A percentile compares a stretch with the other conserved stretches of the same genome.
These are phyloP conservation scores for Curvularia sp. DNA, from an alignment of 2,329 filamentous ascomycete species.

Conservation along the genomic window DNA sequence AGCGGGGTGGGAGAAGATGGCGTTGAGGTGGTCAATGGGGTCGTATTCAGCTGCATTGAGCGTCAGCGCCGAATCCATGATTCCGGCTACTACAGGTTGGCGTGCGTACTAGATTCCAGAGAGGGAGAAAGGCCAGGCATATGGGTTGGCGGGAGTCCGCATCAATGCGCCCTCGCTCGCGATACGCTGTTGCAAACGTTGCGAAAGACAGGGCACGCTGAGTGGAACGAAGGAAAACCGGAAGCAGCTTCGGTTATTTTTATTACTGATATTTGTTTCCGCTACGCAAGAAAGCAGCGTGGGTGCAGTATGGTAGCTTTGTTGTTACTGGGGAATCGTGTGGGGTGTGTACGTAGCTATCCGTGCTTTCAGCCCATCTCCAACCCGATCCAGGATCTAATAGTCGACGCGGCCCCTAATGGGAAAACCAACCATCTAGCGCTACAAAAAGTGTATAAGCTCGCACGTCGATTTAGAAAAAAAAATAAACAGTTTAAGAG, in stretches of 20 bases:
- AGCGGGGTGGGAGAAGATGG: slow-evolving; percentile 89
- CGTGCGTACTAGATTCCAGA: slow-evolving; percentile 48
- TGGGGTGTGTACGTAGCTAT: slow-evolving; percentile 11
- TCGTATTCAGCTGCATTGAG: slow-evolving; percentile 77
- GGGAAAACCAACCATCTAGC: slow-evolving; percentile 3
- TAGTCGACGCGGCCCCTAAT: slow-evolving; percentile 5
- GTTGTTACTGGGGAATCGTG: slow-evolving; percentile 13
- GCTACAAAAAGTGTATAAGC: slow-evolving; percentile 4
- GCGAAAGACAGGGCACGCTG: background rate
- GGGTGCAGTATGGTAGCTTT: slow-evolving; percentile 12
- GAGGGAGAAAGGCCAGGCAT: slow-evolving; percentile 49
- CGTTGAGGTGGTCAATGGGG: slow-evolving; percentile 89
- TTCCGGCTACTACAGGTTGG: slow-evolving; percentile 17
- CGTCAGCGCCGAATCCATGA: slow-evolving; percentile 33
- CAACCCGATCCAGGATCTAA: slow-evolving; percentile 15
- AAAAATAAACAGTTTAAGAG: background rate
- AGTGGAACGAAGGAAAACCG: background rate
- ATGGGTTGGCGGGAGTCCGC: slow-evolving; percentile 43
- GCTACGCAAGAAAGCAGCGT: background rate
- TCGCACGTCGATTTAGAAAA: background rate
- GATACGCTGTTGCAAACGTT: slow-evolving; percentile 30
- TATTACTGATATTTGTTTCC: background rate
- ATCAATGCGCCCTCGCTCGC: slow-evolving; percentile 44
- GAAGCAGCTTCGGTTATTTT: background rate
- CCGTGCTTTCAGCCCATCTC: slow-evolving; percentile 12